Conservation (phyloP, 345 rosid genomes). For the Eucalyptus lansdowneana region DNA sequence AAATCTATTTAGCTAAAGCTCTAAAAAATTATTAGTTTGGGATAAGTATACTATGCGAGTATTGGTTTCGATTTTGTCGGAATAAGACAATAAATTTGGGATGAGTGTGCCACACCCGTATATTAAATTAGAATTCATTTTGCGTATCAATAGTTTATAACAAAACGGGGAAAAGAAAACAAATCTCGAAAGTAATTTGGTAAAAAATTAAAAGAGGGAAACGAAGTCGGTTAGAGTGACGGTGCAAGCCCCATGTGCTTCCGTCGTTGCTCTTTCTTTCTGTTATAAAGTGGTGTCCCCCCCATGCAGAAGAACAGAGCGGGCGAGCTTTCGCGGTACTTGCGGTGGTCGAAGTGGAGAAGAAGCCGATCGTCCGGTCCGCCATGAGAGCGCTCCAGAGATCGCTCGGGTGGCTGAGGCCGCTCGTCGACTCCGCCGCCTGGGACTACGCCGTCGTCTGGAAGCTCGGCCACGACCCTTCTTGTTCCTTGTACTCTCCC, state of each 20-base stretch:
- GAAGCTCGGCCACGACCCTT: constrained; percentile 65
- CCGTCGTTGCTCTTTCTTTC: not conserved
- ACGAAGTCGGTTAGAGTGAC: not conserved
- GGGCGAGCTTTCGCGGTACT: not conserved
- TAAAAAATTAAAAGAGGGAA: not conserved
- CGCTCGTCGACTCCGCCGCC: constrained; percentile 39
- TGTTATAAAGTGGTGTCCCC: not conserved
- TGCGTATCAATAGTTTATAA: not conserved
- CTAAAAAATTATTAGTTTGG: fast-evolving
- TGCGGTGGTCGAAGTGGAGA: no score
- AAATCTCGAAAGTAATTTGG: not conserved
- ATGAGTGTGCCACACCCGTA: fast-evolving
- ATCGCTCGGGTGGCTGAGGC: constrained; percentile 60
- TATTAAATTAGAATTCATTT: fast-evolving
- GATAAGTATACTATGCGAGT: fast-evolving
- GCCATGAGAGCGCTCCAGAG: constrained; percentile 37
- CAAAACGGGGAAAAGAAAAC: not conserved
- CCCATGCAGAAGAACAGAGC: not conserved
- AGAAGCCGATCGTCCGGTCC: not conserved
- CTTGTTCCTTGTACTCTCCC: not conserved
- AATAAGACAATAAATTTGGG: fast-evolving
- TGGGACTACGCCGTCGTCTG: constrained; percentile 89
- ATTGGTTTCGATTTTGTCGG: fast-evolving
- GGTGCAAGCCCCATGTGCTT: not conserved
- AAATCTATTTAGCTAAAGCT: no score